Conservation (phyloP, 768 basidiomycete genomes). For the Leccinum aurantiacum region DNA sequence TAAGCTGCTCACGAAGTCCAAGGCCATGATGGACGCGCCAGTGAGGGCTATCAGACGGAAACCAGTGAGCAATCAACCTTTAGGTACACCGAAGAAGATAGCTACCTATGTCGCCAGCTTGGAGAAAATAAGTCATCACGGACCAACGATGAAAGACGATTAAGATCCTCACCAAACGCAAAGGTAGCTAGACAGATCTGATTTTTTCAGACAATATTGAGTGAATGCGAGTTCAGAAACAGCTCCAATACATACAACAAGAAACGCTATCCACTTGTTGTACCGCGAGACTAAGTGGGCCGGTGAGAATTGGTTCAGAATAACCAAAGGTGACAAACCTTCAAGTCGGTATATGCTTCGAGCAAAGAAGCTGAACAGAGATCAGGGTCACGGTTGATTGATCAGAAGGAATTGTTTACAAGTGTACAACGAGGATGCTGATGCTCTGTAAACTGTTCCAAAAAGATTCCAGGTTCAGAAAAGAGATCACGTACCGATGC, state of each 20-base stretch:
- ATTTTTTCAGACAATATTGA: not conserved
- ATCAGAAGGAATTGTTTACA: not conserved
- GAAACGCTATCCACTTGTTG: conserved; percentile 10
- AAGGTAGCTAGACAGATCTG: conserved; percentile 3
- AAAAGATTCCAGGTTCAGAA: not conserved
- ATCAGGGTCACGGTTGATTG: not conserved
- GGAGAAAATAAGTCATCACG: not conserved
- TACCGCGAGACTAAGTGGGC: conserved; percentile 6
- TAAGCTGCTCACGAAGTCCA: not conserved
- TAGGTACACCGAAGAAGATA: not conserved
- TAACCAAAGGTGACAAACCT: not conserved
- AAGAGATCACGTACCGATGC: conserved; percentile 11
- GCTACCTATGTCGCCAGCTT: conserved; percentile 12
- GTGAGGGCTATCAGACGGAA: conserved; percentile 5
- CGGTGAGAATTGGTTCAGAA: not conserved
- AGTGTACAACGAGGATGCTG: conserved; percentile 16
- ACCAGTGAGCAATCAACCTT: not conserved
- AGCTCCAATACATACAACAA: conserved; percentile 7
- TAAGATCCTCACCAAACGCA: conserved; percentile 10
- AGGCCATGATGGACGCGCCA: not conserved
- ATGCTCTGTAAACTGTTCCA: not conserved
- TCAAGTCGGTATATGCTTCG: conserved; percentile 9
- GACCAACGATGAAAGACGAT: not conserved
- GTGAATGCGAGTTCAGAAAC: not conserved
- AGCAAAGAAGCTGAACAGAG: conserved; percentile 11